A percentile compares a stretch with the other conserved stretches of the same genome.
phyloP scores from a whole-genome alignment of 352 stramenopile genomes.

The Phytophthora rubi region DNA sequence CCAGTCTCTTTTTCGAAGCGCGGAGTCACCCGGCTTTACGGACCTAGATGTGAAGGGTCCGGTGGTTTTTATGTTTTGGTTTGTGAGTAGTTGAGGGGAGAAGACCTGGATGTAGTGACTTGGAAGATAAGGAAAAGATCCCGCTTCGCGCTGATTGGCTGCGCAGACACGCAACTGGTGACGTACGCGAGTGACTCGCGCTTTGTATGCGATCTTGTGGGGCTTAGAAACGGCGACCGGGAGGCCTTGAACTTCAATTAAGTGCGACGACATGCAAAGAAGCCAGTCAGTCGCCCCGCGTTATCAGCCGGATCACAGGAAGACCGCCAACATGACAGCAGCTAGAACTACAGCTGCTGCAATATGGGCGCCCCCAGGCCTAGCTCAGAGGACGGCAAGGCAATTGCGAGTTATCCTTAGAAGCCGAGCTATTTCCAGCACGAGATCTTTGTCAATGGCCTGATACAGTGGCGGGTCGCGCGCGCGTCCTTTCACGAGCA shows the following conservation, averaged over 20 bases:
- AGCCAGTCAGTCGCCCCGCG: slow-evolving; percentile 16
- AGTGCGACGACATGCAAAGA: slow-evolving; percentile 21
- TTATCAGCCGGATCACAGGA: not conserved
- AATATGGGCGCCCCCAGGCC: no score
- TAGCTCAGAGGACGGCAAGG: no score
- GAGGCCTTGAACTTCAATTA: slow-evolving; percentile 34
- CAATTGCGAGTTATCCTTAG: slow-evolving; percentile 12
- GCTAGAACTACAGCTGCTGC: no score
- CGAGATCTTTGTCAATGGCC: slow-evolving; percentile 19
- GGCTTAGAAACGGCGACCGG: slow-evolving; percentile 19
- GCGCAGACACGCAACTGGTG: slow-evolving; percentile 26
- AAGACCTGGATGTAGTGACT: slow-evolving; percentile 13
- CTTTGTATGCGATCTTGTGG: slow-evolving; percentile 25
- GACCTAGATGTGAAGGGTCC: not conserved
- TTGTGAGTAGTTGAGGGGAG: not conserved
- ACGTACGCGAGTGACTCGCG: slow-evolving; percentile 26
- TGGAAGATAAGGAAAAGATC: slow-evolving; percentile 13
- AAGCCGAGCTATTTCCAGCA: slow-evolving; percentile 11
- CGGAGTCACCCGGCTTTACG: slow-evolving; percentile 11
- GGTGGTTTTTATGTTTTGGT: not conserved
- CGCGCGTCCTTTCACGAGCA: slow-evolving; percentile 10
- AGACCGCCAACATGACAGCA: no score
- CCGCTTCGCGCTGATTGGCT: slow-evolving; percentile 27
- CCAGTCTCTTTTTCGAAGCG: slow-evolving; percentile 39
- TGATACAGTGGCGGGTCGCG: slow-evolving; percentile 4